A percentile compares a stretch with the other conserved stretches of the same genome.
phyloP scores from a whole-genome alignment of 345 rosid species.

The Aquilaria malaccensis region DNA sequence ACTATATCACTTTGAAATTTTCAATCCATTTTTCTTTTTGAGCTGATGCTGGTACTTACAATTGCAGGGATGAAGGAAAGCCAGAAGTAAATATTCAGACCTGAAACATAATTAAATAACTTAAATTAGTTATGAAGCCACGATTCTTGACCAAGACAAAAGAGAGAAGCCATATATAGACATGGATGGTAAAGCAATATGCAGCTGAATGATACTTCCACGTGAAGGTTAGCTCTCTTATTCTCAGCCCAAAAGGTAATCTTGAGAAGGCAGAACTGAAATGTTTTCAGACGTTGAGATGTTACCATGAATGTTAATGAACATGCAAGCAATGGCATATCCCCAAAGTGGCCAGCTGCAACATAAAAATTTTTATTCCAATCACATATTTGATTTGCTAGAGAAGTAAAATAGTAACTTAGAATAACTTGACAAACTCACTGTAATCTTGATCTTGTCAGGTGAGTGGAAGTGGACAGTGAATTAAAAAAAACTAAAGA shows the following conservation, averaged over 20 bases:
- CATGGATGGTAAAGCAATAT: too few species aligned
- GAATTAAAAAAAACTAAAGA: neutral
- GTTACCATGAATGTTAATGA: conserved; percentile 82
- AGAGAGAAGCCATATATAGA: too few species aligned
- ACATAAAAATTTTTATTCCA: conserved; percentile 8
- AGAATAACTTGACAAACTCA: too few species aligned
- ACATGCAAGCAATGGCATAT: conserved; percentile 82
- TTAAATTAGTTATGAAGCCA: too few species aligned
- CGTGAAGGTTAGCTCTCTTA: too few species aligned
- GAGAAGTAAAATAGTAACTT: neutral
- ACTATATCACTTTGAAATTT: neutral
- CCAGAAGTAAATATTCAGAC: conserved; percentile 90
- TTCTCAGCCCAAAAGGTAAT: neutral
- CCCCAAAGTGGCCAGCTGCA: conserved; percentile 95
- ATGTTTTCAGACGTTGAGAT: neutral
- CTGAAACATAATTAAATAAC: conserved; percentile 30
- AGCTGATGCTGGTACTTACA: conserved; percentile 38
- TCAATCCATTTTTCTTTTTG: neutral
- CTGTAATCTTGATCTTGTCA: too few species aligned
- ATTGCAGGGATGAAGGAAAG: conserved; percentile 88
- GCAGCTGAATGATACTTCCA: too few species aligned
- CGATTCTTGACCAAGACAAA: too few species aligned
- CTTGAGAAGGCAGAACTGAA: conserved; percentile 1
- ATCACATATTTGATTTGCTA: neutral
- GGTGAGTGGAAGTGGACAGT: too few species aligned